Base-by-base conservation (phyloP, 495 filamentous ascomycete species). In the Lasiosphaeria ovina region DNA sequence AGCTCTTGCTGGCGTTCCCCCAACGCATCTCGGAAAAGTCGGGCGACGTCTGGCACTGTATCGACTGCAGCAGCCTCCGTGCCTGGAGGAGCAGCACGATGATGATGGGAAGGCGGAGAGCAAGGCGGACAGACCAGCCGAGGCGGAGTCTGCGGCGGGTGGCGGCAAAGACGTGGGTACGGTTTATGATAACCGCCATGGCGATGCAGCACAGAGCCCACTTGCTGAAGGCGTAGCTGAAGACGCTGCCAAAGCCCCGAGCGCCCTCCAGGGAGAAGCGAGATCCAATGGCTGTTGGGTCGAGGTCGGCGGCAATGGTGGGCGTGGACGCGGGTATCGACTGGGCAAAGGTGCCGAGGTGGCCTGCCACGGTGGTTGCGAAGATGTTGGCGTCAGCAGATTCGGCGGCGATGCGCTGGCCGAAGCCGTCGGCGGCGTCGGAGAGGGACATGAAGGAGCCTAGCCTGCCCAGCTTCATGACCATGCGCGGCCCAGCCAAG, bases 141-240 rank as follows among this genome's bases (percentile, higher is more conserved):
- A 98, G 77, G 6, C 77, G 80, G 5, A 97, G 78, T 35, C 88
- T 87, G 40, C 92, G 82, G 45, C 94, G 81, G 6, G 91, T 89
- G 0, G 93, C 93, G 40, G 93, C 93, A 72, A 95, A 98, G 55
- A 98, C 91, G 44, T 91, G 87, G 11, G 94, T 93, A 47, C 94
- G 86, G 75, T 98, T 97, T 35, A 97, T 79, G 62, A 98, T 73
- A 58, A 98, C 81, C 53, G 91, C 90, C 75, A 92, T 88, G 45
- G 87, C 81, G 57, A 98, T 84, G 70, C 92, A 97, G 54, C 84
- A 82, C 53, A 98, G 74, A 4, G 94, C 93, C 95, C 95, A 98
- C 62, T 90, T 90, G 71, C 92, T 95, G 0, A 92, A 96, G 45
- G 93, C 77, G 70, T 97, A 98, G 49, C 86, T 87, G 69, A 98